These are phyloP conservation scores for Agrocybe chaxingu DNA, from an alignment of 768 basidiomycete species.

Conservation along the genomic window DNA sequence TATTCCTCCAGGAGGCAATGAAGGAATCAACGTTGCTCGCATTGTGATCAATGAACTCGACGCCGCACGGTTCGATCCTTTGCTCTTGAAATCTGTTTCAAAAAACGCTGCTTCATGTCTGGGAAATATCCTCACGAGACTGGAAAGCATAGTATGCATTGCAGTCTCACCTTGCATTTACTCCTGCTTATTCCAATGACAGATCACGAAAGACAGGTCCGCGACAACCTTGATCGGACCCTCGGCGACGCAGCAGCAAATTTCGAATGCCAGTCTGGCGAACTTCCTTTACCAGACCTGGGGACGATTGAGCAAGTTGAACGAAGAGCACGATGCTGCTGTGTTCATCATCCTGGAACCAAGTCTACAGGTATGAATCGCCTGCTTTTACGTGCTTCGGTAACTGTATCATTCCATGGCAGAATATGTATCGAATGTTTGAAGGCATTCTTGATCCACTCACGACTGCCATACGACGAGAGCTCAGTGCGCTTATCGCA, in stretches of 20 bases:
- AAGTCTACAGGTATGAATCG: slow-evolving; percentile 50
- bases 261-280: slow-evolving; percentile 72
- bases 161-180: neutral
- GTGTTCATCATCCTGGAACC: slow-evolving; percentile 56
- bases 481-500: slow-evolving; percentile 74
- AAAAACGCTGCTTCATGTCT: slow-evolving; percentile 66
- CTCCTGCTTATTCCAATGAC: neutral
- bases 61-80: slow-evolving; percentile 87
- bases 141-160: slow-evolving; percentile 65
- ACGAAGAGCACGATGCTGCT: slow-evolving; percentile 61
- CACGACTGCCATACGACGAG: slow-evolving; percentile 68
- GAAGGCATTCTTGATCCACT: slow-evolving; percentile 61
- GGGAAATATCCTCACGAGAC: slow-evolving; percentile 60
- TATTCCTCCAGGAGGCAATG: slow-evolving; percentile 66
- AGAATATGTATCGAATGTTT: slow-evolving; percentile 54
- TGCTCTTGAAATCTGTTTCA: slow-evolving; percentile 78
- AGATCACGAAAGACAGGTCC: slow-evolving; percentile 77
- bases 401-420: neutral
- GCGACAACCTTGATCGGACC: slow-evolving; percentile 76
- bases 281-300: slow-evolving; percentile 80
- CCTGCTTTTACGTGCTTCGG: neutral
- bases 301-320: slow-evolving; percentile 60
- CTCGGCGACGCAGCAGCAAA: slow-evolving; percentile 73
- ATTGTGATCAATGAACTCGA: slow-evolving; percentile 89
- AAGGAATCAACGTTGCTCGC: slow-evolving; percentile 76